These are phyloP conservation scores for Phenoliferia sp. DNA, from an alignment of 1,284 basidiomycete genomes.

Conservation along the genomic window DNA sequence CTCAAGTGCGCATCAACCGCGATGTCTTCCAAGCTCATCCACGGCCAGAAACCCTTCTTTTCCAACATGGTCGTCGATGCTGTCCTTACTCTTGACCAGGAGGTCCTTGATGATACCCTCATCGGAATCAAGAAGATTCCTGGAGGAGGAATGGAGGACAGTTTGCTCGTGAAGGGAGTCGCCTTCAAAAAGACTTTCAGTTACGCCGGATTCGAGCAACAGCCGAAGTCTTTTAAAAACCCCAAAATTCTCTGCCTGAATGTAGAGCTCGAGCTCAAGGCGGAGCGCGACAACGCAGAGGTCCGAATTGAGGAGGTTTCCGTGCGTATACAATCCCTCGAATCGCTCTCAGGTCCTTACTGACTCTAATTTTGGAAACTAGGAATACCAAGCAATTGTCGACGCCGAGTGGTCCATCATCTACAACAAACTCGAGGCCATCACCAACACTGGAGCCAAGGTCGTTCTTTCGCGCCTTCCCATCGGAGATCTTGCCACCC, in stretches of 20 bases:
- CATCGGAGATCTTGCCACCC: slow-evolving; percentile 96
- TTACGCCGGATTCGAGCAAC: slow-evolving; percentile 98
- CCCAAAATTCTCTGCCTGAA: slow-evolving; percentile 92
- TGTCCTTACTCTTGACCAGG: slow-evolving; percentile 84
- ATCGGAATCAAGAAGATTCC: slow-evolving; percentile 99
- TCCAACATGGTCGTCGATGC: slow-evolving; percentile 98
- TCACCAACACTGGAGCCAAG: slow-evolving; percentile 93
- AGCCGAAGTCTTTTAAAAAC: slow-evolving; percentile 87
- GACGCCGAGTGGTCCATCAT: slow-evolving; percentile 99
- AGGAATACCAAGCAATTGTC: slow-evolving; percentile 96
- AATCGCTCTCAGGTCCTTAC: not conserved
- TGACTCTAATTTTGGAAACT: not conserved
- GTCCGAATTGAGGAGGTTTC: slow-evolving; percentile 93
- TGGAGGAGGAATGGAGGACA: slow-evolving; percentile 94
- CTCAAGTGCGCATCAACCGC: slow-evolving; percentile 96
- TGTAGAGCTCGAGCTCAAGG: slow-evolving; percentile 97
- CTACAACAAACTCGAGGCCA: slow-evolving; percentile 93
- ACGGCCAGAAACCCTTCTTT: slow-evolving; percentile 98
- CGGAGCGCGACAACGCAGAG: slow-evolving; percentile 99
- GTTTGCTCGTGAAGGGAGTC: slow-evolving; percentile 79
- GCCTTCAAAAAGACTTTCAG: slow-evolving; percentile 99
- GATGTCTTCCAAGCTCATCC: slow-evolving; percentile 99
- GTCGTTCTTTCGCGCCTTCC: slow-evolving; percentile 97
- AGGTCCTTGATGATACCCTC: slow-evolving; percentile 89
- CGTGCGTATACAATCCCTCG: slow-evolving; percentile 26